These are phyloP conservation scores for Boletus subcaerulescens DNA, from an alignment of 768 basidiomycete genomes.

Conservation along the genomic window DNA sequence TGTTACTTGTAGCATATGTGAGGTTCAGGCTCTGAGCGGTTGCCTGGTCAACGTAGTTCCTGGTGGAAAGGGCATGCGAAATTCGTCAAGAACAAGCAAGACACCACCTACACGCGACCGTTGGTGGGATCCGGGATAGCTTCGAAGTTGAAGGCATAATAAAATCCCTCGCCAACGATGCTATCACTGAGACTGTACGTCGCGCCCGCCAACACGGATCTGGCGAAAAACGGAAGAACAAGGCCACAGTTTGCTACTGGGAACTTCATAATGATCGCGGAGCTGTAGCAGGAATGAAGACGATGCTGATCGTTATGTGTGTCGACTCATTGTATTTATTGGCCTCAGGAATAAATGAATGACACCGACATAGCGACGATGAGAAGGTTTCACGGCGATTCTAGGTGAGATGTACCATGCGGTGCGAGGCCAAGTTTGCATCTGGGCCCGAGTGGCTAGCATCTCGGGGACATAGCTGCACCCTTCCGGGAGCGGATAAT, in stretches of 20 bases:
- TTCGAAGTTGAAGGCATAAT: slow-evolving; percentile 31
- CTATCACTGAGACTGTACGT: slow-evolving; percentile 27
- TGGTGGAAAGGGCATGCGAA: slow-evolving; percentile 5
- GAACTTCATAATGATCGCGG: slow-evolving; percentile 15
- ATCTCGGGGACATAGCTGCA: background rate
- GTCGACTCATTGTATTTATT: slow-evolving; percentile 9
- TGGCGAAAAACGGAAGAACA: slow-evolving; percentile 10
- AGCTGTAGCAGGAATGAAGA: background rate
- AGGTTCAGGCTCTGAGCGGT: slow-evolving; percentile 29
- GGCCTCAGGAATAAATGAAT: background rate
- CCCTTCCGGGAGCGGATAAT: background rate
- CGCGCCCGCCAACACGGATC: slow-evolving; percentile 18
- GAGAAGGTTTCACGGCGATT: background rate
- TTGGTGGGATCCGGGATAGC: slow-evolving; percentile 36
- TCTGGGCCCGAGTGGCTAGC: background rate
- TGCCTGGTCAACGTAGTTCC: slow-evolving; percentile 33
- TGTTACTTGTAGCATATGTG: slow-evolving; percentile 24
- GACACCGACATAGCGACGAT: background rate
- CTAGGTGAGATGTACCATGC: background rate
- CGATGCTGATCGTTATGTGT: background rate
- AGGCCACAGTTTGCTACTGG: background rate
- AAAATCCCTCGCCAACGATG: slow-evolving; percentile 32
- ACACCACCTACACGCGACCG: slow-evolving; percentile 34
- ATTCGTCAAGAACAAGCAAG: background rate
- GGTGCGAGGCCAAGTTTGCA: background rate